Conservation (phyloP, 2,329 filamentous ascomycete species). For the Zymoseptoria passerinii region DNA sequence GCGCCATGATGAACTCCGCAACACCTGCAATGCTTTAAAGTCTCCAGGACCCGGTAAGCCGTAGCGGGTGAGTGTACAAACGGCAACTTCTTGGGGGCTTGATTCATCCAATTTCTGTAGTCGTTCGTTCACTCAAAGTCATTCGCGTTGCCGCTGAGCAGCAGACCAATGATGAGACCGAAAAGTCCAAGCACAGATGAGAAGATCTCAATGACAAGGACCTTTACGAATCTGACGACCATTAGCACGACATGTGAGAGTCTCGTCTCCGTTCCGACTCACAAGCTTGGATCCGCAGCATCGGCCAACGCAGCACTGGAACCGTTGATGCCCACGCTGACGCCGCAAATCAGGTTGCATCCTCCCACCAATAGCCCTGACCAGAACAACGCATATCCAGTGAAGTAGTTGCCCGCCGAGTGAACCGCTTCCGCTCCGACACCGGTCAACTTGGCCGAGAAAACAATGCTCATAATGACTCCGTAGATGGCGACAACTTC, state of each 20-base stretch:
- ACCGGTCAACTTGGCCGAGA: slow-evolving; percentile 74
- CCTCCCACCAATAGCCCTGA: slow-evolving; percentile 84
- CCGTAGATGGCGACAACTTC: slow-evolving; percentile 99
- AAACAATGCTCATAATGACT: slow-evolving; percentile 99
- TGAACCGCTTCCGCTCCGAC: slow-evolving; percentile 58
- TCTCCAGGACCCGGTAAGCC: not conserved
- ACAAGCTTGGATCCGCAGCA: slow-evolving; percentile 85
- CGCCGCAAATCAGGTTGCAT: slow-evolving; percentile 93
- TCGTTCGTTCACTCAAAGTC: slow-evolving; percentile 50
- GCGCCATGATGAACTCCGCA: not conserved
- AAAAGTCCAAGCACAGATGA: slow-evolving; percentile 95
- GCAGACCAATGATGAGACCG: slow-evolving; percentile 85
- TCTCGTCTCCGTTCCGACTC: slow-evolving; percentile 34
- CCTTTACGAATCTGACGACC: slow-evolving; percentile 78
- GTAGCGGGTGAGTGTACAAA: not conserved
- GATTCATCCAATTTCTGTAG: not conserved
- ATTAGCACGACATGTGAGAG: slow-evolving; percentile 5
- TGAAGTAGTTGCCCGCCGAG: slow-evolving; percentile 78
- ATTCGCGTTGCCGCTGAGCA: slow-evolving; percentile 74
- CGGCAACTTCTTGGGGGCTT: not conserved
- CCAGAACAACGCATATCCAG: slow-evolving; percentile 94
- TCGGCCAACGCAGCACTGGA: slow-evolving; percentile 93
- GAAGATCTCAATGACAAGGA: slow-evolving; percentile 98
- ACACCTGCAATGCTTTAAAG: not conserved
- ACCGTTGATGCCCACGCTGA: slow-evolving; percentile 96